Conservation (phyloP, 2,329 filamentous ascomycete species). For the Pseudocercospora fijiensis region DNA sequence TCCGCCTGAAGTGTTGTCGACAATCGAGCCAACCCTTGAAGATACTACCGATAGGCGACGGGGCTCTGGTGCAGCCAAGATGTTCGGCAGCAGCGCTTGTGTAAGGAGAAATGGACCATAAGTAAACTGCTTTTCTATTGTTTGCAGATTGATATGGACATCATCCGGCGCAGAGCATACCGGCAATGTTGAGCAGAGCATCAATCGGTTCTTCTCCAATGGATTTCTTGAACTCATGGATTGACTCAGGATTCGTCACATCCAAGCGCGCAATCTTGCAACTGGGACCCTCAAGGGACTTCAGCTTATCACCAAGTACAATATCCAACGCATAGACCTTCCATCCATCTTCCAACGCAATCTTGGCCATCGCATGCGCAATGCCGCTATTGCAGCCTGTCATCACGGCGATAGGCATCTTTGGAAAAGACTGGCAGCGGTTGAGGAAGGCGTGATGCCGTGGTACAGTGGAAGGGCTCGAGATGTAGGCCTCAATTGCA, state of each 20-base stretch:
- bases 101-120: slow-evolving; percentile 38
- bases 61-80: slow-evolving; percentile 30
- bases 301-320: slow-evolving; percentile 29
- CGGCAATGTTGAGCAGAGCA: slow-evolving; percentile 34
- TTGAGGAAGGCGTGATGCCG: neutral
- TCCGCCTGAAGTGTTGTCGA: slow-evolving; percentile 42
- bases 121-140: slow-evolving; percentile 38
- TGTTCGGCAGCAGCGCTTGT: slow-evolving; percentile 42
- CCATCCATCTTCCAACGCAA: slow-evolving; percentile 2
- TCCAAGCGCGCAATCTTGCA: slow-evolving; percentile 29
- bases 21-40: slow-evolving; percentile 43
- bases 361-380: slow-evolving; percentile 9
- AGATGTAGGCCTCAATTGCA: neutral
- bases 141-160: slow-evolving; percentile 19
- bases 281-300: slow-evolving; percentile 29
- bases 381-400: slow-evolving; percentile 13
- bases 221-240: slow-evolving; percentile 30
- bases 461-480: neutral
- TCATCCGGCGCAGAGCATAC: too few species aligned
- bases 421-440: neutral
- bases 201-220: slow-evolving; percentile 34
- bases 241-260: slow-evolving; percentile 33
- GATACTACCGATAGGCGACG: slow-evolving; percentile 38
- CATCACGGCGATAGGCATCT: neutral
- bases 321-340: slow-evolving; percentile 11